A percentile compares a stretch with the other conserved stretches of the same genome.
These are phyloP conservation scores for Rhodomyrtus psidioides DNA, from an alignment of 441 rosid genomes.

Conservation along the genomic window DNA sequence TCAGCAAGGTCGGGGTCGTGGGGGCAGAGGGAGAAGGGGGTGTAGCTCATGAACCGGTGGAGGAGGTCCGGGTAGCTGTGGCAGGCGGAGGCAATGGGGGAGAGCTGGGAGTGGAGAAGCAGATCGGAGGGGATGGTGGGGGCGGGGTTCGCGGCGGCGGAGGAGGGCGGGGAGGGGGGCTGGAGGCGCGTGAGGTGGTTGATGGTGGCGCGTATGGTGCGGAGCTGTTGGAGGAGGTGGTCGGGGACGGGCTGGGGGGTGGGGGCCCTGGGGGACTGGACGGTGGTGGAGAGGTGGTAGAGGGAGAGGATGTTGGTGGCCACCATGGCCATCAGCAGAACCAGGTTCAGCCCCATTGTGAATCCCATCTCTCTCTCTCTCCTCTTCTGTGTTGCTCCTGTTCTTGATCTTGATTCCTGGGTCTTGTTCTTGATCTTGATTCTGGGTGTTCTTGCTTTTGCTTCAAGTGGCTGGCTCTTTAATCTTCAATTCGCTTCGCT, in stretches of 20 bases:
- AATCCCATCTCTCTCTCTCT: constrained; percentile 35
- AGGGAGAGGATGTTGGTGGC: constrained; percentile 93
- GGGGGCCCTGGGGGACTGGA: constrained; percentile 47
- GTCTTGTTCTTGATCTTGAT: neutral
- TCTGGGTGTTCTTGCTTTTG: neutral
- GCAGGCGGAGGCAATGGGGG: constrained; percentile 85
- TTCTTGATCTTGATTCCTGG: neutral
- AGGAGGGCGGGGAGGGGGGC: constrained; percentile 20
- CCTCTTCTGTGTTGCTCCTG: neutral
- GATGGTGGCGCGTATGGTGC: constrained; percentile 85
- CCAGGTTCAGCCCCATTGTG: constrained; percentile 79
- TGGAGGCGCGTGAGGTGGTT: constrained; percentile 78
- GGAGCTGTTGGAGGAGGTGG: constrained; percentile 70
- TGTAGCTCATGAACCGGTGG: constrained; percentile 78
- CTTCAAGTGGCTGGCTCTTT: neutral
- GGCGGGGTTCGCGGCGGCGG: constrained; percentile 7
- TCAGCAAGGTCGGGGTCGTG: constrained; percentile 64
- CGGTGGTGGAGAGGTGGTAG: constrained; percentile 78
- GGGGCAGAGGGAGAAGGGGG: constrained; percentile 82
- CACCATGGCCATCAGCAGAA: constrained; percentile 86
- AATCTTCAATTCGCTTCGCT: too few relatives aligned
- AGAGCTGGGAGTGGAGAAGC: constrained; percentile 64
- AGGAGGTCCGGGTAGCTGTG: constrained; percentile 88
- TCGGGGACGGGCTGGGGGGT: constrained; percentile 53
- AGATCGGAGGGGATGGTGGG: constrained; percentile 51